These are phyloP conservation scores for Middelhovenomyces tepae DNA, from an alignment of 805 yeast genomes.

Conservation along the genomic window DNA sequence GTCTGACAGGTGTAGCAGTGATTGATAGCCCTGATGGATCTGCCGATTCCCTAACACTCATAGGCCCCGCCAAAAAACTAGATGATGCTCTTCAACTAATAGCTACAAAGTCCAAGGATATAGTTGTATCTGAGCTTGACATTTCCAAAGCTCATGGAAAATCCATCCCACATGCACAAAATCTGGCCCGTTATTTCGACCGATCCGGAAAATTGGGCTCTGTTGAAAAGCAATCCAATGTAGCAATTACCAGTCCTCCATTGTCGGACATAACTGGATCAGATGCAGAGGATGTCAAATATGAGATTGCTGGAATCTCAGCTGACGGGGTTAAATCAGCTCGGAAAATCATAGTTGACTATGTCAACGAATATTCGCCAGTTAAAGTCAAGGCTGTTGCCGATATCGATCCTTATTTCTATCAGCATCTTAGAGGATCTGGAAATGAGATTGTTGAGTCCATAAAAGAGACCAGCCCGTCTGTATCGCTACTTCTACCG, in stretches of 20 bases:
- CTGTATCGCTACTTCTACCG: constrained; percentile 46
- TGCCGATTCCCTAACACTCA: constrained; percentile 41
- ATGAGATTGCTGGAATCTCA: constrained; percentile 52
- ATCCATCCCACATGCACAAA: constrained; percentile 64
- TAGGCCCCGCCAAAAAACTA: constrained; percentile 47
- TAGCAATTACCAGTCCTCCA: constrained; percentile 41
- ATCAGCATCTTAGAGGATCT: constrained; percentile 35
- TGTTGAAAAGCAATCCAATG: constrained; percentile 34
- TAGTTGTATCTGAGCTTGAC: constrained; percentile 60
- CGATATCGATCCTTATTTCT: constrained; percentile 61
- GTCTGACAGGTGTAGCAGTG: constrained; percentile 23
- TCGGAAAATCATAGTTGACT: constrained; percentile 63
- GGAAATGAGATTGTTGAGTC: constrained; percentile 14
- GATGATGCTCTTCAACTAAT: constrained; percentile 55
- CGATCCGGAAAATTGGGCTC: constrained; percentile 25
- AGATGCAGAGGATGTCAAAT: constrained; percentile 37
- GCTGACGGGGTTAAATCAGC: constrained; percentile 47
- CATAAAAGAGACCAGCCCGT: constrained; percentile 31
- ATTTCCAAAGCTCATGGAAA: constrained; percentile 86
- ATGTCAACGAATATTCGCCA: constrained; percentile 69
- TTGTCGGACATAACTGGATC: constrained; percentile 37
- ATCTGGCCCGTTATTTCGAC: constrained; percentile 56
- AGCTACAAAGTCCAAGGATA: constrained; percentile 48
- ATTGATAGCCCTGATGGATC: constrained; percentile 38
- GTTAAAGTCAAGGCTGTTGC: constrained; percentile 44